A percentile compares a stretch with the other conserved stretches of the same genome.
Evolutionary conservation across 2,329 filamentous ascomycete species (phyloP).

Genomic region (Albophoma yamanashiensis): DNA sequence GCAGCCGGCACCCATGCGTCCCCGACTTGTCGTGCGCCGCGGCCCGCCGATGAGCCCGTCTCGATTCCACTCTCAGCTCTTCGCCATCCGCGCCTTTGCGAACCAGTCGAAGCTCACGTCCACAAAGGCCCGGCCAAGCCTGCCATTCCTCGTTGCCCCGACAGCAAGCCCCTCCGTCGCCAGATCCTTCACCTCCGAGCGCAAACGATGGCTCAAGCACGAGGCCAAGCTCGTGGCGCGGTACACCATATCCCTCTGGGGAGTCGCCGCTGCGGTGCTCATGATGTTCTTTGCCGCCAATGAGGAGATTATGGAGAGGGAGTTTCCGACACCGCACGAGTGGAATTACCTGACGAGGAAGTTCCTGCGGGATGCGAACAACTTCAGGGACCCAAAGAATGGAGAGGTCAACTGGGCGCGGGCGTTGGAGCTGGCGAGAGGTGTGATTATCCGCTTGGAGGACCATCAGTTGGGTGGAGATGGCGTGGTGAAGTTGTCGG

Average conservation of each 20-base stretch:
- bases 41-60: constrained; percentile 8
- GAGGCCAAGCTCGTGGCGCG: constrained; percentile 61
- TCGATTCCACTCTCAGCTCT: constrained; percentile 7
- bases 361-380: constrained; percentile 53
- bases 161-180: constrained; percentile 42
- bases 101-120: constrained; percentile 16
- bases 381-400: constrained; percentile 43
- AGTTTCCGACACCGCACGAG: constrained; percentile 71
- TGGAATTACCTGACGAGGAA: constrained; percentile 66
- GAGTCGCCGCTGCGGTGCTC: constrained; percentile 46
- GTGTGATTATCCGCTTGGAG: constrained; percentile 57
- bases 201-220: constrained; percentile 57
- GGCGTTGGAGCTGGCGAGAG: constrained; percentile 48
- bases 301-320: constrained; percentile 65
- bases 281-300: constrained; percentile 55
- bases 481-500: constrained; percentile 43
- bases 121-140: constrained; percentile 20
- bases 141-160: constrained; percentile 39
- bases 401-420: constrained; percentile 55
- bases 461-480: constrained; percentile 57
- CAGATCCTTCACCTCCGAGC: constrained; percentile 71
- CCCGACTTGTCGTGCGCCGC: constrained; percentile 24
- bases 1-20: constrained; percentile 21
- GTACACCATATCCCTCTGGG: constrained; percentile 56
- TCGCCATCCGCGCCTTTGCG: constrained; percentile 15